These are phyloP conservation scores for Paralagenidium karlingii DNA, from an alignment of 352 stramenopile species.

Conservation along the genomic window DNA sequence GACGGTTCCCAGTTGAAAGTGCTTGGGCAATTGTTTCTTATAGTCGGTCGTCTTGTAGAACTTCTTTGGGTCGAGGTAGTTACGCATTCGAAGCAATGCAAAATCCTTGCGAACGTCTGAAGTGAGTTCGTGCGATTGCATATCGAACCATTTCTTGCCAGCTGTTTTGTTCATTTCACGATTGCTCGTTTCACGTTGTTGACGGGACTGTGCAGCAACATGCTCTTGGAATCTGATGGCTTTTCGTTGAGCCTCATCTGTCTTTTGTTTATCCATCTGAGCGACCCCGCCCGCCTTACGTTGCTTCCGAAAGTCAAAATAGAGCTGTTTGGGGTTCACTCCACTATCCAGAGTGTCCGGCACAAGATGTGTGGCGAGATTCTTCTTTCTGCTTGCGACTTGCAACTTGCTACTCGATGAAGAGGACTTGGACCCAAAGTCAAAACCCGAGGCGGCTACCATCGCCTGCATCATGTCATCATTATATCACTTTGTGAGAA, in stretches of 20 bases:
- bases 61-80: conserved; percentile 93
- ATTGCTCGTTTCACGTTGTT: conserved; percentile 39
- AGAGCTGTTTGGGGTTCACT: conserved; percentile 25
- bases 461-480: conserved; percentile 19
- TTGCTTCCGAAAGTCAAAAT: conserved; percentile 37
- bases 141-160: conserved; percentile 86
- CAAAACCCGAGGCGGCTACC: conserved; percentile 30
- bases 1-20: conserved; percentile 88
- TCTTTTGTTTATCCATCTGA: too few relatives aligned
- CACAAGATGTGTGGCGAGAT: conserved; percentile 13
- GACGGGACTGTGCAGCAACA: conserved; percentile 18
- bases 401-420: background rate
- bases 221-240: conserved; percentile 20
- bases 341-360: conserved; percentile 57
- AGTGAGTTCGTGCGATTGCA: conserved; percentile 83
- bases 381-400: background rate
- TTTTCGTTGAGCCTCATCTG: conserved; percentile 18
- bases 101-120: conserved; percentile 82
- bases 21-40: conserved; percentile 61
- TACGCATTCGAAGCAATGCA: conserved; percentile 88
- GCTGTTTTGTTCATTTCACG: conserved; percentile 21
- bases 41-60: conserved; percentile 94
- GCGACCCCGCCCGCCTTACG: too few relatives aligned
- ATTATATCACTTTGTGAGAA: too few relatives aligned
- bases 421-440: conserved; percentile 7